Percentiles rank a stretch among this genome's conserved stretches.
phyloP scores from a whole-genome alignment of 257 asterid species.

The Nyctanthes arbortristis region DNA sequence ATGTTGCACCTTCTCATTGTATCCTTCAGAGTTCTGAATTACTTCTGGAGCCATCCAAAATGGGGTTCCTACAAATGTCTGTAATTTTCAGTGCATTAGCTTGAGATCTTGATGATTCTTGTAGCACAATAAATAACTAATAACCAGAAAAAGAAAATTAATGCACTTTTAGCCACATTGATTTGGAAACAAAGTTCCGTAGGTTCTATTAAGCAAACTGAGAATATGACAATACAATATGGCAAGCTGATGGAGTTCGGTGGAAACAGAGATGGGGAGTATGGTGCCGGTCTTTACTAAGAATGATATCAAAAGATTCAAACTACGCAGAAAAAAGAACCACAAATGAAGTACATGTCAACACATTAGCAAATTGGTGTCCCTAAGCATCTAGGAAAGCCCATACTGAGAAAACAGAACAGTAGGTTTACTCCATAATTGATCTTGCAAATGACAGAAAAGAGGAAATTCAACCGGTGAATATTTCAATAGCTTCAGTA shows the following conservation, averaged over 20 bases:
- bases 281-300: conserved; percentile 8
- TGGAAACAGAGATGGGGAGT: not conserved
- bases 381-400: conserved; percentile 4
- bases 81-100: conserved; percentile 61
- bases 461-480: not conserved
- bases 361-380: too few species aligned
- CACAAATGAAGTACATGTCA: not conserved
- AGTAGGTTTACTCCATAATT: too few species aligned
- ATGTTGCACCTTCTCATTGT: conserved; percentile 84
- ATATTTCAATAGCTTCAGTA: conserved; percentile 6
- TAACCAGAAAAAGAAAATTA: conserved; percentile 19
- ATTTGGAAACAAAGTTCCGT: not conserved
- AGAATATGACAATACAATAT: not conserved
- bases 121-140: conserved; percentile 21
- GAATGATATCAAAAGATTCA: not conserved
- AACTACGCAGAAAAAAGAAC: conserved; percentile 4
- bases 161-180: conserved; percentile 4
- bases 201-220: conserved; percentile 10
- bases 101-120: conserved; percentile 29
- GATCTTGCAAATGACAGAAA: not conserved
- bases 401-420: conserved; percentile 9
- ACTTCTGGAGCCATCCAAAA: conserved; percentile 99
- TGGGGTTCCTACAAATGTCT: conserved; percentile 99
- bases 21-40: conserved; percentile 96
- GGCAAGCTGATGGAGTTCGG: conserved; percentile 5